Evolutionary conservation across 129 eudicot genomes (phyloP).

Genomic region (Daucus carota): DH1_v3.0 NC_030387.2:7044001-7044500

Average conservation of each 20-base stretch:
- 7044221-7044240: background rate
- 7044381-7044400: background rate
- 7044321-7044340: slow-evolving; percentile 9
- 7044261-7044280: background rate
- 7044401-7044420: background rate
- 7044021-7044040: background rate
- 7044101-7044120: background rate
- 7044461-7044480: background rate
- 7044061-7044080: background rate
- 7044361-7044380: background rate
- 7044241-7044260: background rate
- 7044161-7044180: background rate
- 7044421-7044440: background rate
- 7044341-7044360: background rate
- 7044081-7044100: background rate
- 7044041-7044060: background rate
- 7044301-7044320: background rate
- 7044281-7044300: background rate
- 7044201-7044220: background rate
- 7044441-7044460: background rate
- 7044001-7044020: background rate
- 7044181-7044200: background rate
- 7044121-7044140: background rate
- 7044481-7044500: slow-evolving; percentile 21
- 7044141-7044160: background rate